Percentiles rank a stretch among this genome's conserved stretches.
Evolutionary conservation across 2,329 filamentous ascomycete species (phyloP).

Genomic region (Ceratocystis cubensis): DNA sequence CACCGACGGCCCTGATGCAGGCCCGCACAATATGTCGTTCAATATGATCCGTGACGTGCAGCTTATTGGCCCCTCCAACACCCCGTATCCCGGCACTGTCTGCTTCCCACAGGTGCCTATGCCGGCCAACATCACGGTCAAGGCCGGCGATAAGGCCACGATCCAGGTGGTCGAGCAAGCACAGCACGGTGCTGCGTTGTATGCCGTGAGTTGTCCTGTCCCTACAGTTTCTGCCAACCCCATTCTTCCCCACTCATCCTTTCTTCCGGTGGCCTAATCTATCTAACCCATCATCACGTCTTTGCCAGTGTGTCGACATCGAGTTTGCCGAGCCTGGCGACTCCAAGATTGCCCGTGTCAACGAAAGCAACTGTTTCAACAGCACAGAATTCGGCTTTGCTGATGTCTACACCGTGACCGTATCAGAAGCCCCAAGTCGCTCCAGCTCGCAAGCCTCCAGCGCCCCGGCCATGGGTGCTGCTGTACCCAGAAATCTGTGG

Average conservation of each 20-base stretch:
- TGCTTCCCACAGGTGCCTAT: constrained; percentile 84
- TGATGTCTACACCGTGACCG: constrained; percentile 58
- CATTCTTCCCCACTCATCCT: not conserved
- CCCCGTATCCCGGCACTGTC: constrained; percentile 75
- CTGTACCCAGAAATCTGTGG: not conserved
- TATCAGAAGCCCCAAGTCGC: constrained; percentile 31
- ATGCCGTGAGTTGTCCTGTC: constrained; percentile 47
- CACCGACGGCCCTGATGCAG: constrained; percentile 47
- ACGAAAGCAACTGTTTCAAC: constrained; percentile 78
- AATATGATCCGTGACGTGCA: constrained; percentile 71
- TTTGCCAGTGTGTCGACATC: constrained; percentile 74
- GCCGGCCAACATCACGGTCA: constrained; percentile 56
- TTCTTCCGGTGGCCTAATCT: not conserved
- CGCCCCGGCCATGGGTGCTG: not conserved
- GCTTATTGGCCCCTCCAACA: constrained; percentile 67
- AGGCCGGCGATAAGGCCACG: constrained; percentile 75
- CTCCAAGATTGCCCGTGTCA: constrained; percentile 54
- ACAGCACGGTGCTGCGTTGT: constrained; percentile 70
- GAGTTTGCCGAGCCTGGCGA: constrained; percentile 74
- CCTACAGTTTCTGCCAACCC: not conserved
- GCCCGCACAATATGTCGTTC: constrained; percentile 77
- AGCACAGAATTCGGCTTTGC: constrained; percentile 64
- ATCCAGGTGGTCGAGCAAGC: constrained; percentile 80
- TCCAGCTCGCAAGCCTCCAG: constrained; percentile 29
- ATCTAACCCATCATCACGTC: too few relatives aligned